phyloP scores from a whole-genome alignment of 1,284 basidiomycete species.

The Thecaphora frezii region DNA sequence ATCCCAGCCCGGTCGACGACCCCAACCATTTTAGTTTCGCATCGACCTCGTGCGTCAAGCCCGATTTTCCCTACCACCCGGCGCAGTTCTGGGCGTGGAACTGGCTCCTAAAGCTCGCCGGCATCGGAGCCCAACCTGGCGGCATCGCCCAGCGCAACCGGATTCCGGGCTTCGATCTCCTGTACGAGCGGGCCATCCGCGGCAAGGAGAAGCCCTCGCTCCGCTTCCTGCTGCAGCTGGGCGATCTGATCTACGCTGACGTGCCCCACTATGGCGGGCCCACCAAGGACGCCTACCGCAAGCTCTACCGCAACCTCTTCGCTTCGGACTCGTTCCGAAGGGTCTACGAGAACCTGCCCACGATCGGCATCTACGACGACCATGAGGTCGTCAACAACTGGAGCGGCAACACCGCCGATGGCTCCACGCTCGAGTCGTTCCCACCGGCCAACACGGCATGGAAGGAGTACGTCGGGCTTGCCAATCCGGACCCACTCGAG shows the following conservation, averaged over 20 bases:
- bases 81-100: slow-evolving; percentile 57
- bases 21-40: slow-evolving; percentile 57
- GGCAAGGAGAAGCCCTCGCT: slow-evolving; percentile 44
- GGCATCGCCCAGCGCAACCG: slow-evolving; percentile 58
- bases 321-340: slow-evolving; percentile 52
- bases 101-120: slow-evolving; percentile 40
- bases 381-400: slow-evolving; percentile 58
- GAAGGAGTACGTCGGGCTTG: slow-evolving; percentile 69
- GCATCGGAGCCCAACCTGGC: slow-evolving; percentile 41
- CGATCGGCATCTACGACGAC: slow-evolving; percentile 57
- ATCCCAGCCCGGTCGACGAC: slow-evolving; percentile 47
- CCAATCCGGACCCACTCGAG: slow-evolving; percentile 67
- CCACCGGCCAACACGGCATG: slow-evolving; percentile 69
- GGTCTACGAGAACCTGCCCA: slow-evolving; percentile 49
- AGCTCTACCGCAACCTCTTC: slow-evolving; percentile 57
- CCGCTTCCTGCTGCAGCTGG: slow-evolving; percentile 58
- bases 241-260: slow-evolving; percentile 75
- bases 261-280: slow-evolving; percentile 63
- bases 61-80: slow-evolving; percentile 57
- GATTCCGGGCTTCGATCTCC: slow-evolving; percentile 71
- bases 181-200: slow-evolving; percentile 60
- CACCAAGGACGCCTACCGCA: slow-evolving; percentile 39
- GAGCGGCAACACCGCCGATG: slow-evolving; percentile 65
- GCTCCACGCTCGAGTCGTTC: slow-evolving; percentile 64
- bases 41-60: slow-evolving; percentile 56